A percentile compares a stretch with the other conserved stretches of the same genome.
Conservation (phyloP, 2,329 filamentous ascomycete genomes). For the Ceratocystiopsis sp. region DNA sequence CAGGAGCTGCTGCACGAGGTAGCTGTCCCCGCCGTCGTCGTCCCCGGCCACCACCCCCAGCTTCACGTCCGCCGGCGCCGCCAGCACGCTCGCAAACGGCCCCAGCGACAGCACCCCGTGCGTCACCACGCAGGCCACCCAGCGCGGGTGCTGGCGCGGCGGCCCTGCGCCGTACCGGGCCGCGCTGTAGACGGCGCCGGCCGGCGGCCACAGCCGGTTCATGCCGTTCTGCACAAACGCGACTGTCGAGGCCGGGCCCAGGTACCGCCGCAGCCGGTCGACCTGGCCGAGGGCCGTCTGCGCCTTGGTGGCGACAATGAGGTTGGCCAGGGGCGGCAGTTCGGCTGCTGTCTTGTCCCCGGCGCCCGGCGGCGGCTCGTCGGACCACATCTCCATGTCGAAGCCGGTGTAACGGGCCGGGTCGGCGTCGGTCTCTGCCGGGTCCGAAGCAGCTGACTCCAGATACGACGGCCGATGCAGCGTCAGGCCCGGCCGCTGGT, state of each 20-base stretch:
- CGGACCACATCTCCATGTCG: conserved; percentile 37
- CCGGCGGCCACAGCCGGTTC: conserved; percentile 44
- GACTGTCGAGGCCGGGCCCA: conserved; percentile 51
- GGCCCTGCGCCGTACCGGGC: conserved; percentile 18
- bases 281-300: conserved; percentile 45
- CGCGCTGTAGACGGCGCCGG: conserved; percentile 25
- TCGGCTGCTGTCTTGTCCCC: conserved; percentile 18
- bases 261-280: conserved; percentile 41
- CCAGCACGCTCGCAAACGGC: conserved; percentile 34
- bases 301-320: conserved; percentile 68
- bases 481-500: conserved; percentile 25
- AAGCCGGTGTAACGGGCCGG: conserved; percentile 10
- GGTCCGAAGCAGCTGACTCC: conserved; percentile 1
- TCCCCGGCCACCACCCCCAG: conserved; percentile 25
- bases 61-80: conserved; percentile 29
- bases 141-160: conserved; percentile 35
- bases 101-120: conserved; percentile 37
- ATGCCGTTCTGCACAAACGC: conserved; percentile 79
- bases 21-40: conserved; percentile 10
- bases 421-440: conserved; percentile 7
- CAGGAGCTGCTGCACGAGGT: conserved; percentile 25
- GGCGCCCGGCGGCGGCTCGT: conserved; percentile 17
- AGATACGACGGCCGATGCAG: conserved; percentile 11
- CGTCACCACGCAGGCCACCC: conserved; percentile 48
- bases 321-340: conserved; percentile 38